Conservation (phyloP, 352 stramenopile genomes). For the Bremia lactucae region DNA sequence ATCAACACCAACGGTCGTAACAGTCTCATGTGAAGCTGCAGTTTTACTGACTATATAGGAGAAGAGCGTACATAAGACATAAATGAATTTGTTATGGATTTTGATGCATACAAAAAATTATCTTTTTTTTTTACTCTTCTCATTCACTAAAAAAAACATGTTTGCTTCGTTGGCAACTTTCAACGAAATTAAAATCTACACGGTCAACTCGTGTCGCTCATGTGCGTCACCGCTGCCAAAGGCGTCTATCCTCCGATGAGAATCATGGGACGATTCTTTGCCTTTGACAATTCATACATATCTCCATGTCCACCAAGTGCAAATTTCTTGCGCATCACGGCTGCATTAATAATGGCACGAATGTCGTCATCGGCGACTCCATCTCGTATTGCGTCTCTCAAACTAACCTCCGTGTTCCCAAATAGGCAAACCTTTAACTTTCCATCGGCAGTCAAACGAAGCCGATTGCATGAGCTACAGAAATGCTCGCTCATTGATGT, state of each 20-base stretch:
- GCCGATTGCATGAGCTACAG: slow-evolving; percentile 94
- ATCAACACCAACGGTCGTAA: too few species aligned
- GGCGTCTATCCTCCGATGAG: slow-evolving; percentile 92
- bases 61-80: too few species aligned
- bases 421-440: slow-evolving; percentile 95
- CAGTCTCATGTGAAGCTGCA: too few species aligned
- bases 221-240: too few species aligned
- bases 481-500: slow-evolving; percentile 98
- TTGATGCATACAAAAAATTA: too few species aligned
- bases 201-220: too few species aligned
- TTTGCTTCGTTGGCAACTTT: too few species aligned
- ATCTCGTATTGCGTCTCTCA: slow-evolving; percentile 86
- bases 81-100: too few species aligned
- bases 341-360: slow-evolving; percentile 76
- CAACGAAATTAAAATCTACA: too few species aligned
- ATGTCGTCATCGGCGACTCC: slow-evolving; percentile 80
- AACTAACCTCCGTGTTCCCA: slow-evolving; percentile 87
- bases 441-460: slow-evolving; percentile 94
- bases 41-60: too few species aligned
- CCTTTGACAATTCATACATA: slow-evolving; percentile 87
- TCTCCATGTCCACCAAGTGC: slow-evolving; percentile 91
- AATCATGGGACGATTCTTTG: slow-evolving; percentile 95
- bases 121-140: too few species aligned
- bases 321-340: slow-evolving; percentile 90
- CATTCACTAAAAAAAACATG: too few species aligned